A percentile compares a stretch with the other conserved stretches of the same genome.
Conservation (phyloP, 2,329 filamentous ascomycete genomes). For the Boeremia lycopersici region DNA sequence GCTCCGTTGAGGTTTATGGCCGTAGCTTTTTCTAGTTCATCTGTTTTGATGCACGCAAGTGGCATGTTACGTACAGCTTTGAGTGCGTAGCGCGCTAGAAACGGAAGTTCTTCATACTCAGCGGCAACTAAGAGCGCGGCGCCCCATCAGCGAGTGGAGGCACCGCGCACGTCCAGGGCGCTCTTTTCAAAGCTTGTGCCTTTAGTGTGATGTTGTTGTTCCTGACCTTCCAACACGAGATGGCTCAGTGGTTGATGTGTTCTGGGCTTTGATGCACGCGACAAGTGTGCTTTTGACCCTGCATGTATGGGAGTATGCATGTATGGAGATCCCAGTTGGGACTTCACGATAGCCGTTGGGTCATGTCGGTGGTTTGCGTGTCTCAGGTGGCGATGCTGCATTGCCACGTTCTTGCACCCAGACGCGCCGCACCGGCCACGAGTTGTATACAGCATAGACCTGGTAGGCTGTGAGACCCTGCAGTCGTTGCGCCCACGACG, state of each 20-base stretch:
- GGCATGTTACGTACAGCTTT: constrained; percentile 30
- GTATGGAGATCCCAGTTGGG: not conserved
- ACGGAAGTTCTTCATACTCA: constrained; percentile 14
- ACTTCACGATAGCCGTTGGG: constrained; percentile 9
- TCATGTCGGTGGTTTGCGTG: not conserved
- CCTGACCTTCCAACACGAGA: constrained; percentile 21
- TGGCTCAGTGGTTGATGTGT: constrained; percentile 14
- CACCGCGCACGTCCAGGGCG: constrained; percentile 1
- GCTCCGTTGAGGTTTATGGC: constrained; percentile 19
- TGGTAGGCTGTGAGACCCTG: constrained; percentile 25
- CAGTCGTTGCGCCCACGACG: constrained; percentile 20
- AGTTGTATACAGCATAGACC: constrained; percentile 3
- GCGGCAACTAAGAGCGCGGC: constrained; percentile 21
- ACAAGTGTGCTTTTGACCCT: not conserved
- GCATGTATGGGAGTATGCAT: not conserved
- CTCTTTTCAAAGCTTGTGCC: constrained; percentile 1
- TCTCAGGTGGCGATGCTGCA: not conserved
- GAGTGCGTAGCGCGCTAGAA: constrained; percentile 22
- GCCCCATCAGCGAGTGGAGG: constrained; percentile 10
- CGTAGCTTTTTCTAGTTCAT: constrained; percentile 20
- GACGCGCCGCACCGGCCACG: constrained; percentile 9
- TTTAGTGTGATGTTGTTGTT: constrained; percentile 6
- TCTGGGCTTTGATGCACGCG: constrained; percentile 17
- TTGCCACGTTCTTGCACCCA: constrained; percentile 3
- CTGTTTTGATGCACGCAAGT: constrained; percentile 20